Base-by-base conservation (phyloP, 225 moss, liverwort and hornwort species). In the Marchantia paleacea region DNA sequence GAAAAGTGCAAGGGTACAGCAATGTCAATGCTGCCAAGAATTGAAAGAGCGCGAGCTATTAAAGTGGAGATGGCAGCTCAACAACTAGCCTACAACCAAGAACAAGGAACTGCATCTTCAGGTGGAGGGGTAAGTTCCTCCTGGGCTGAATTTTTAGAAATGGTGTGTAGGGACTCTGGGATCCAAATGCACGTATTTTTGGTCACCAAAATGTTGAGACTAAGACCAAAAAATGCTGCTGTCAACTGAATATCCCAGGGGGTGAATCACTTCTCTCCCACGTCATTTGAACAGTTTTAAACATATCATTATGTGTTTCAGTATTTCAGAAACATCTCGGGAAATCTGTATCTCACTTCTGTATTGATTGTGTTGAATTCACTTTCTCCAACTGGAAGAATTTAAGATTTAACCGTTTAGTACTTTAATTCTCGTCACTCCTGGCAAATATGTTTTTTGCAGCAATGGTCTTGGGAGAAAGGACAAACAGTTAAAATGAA, bases 401-500 rank as follows among this genome's bases (percentile, higher is more conserved):
- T 48, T 19, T 19, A 39, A 24, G 6, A 24, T 62, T 62, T n/a
- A 7, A 18, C 22, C 0, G 2, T 22, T 62, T 8, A 0, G 0
- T 69, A 13, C 19, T 72, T 24, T 10, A 28, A 25, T 20, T 24
- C 14, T 26, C 12, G 1, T 66, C 64, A 26, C 9, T 12, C 64
- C 26, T 2, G 70, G 22, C 52, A 12, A 50, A 25, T 29, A 29
- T 55, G 55, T 78, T 66, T 20, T 8, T 61, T 52, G 78, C 79
- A 95, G 83, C 93, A 81, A 75, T 89, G 94, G 66, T 95, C 99
- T 7, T 99, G 95, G 99, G 99, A 99, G 85, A 95, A 99, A 81
- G 99, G 99, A 69, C 92, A 92, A 81, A 95, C 99, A 8, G 94
- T 94, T 71, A 99, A 99, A 79, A 94, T 99, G 95, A 89, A 95